Evolutionary conservation across 2,329 filamentous ascomycete species (phyloP).

Genomic region (Aspergillus japonicus): DNA sequence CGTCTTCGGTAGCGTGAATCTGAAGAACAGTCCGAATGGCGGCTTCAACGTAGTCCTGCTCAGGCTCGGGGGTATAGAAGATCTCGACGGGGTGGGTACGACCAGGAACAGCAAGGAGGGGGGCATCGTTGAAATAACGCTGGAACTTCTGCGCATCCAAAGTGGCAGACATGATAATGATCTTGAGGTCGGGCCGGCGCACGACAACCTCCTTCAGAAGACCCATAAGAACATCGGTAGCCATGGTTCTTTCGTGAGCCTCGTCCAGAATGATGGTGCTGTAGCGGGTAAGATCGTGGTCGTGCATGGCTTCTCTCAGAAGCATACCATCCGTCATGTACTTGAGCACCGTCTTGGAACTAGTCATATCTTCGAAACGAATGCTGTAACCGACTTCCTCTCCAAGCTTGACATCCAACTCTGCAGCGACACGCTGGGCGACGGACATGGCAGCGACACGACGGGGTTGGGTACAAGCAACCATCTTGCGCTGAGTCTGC

Average conservation of each 20-base stretch:
- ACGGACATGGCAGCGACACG: constrained; percentile 99
- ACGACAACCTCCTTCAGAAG: constrained; percentile 85
- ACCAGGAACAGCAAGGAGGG: constrained; percentile 88
- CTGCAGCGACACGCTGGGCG: constrained; percentile 93
- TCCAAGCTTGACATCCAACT: constrained; percentile 90
- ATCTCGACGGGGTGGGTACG: constrained; percentile 96
- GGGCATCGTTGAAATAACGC: constrained; percentile 92
- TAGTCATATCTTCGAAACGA: constrained; percentile 94
- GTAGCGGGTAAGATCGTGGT: constrained; percentile 86
- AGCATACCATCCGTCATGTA: constrained; percentile 99
- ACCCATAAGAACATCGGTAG: constrained; percentile 96
- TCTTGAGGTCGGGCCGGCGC: constrained; percentile 85
- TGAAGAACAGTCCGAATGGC: constrained; percentile 92
- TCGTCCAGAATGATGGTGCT: constrained; percentile 98
- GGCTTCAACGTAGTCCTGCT: constrained; percentile 94
- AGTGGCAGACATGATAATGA: constrained; percentile 98
- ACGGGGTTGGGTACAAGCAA: constrained; percentile 95
- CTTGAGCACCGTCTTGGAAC: constrained; percentile 86
- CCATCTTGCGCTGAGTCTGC: constrained; percentile 79
- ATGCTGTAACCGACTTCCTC: constrained; percentile 98
- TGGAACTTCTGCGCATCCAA: constrained; percentile 98
- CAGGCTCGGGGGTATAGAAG: constrained; percentile 95
- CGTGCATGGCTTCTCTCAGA: constrained; percentile 92
- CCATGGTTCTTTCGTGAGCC: constrained; percentile 94
- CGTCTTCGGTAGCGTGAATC: constrained; percentile 88